These are phyloP conservation scores for Coprinopsis sp. DNA, from an alignment of 768 basidiomycete species.

Conservation along the genomic window DNA sequence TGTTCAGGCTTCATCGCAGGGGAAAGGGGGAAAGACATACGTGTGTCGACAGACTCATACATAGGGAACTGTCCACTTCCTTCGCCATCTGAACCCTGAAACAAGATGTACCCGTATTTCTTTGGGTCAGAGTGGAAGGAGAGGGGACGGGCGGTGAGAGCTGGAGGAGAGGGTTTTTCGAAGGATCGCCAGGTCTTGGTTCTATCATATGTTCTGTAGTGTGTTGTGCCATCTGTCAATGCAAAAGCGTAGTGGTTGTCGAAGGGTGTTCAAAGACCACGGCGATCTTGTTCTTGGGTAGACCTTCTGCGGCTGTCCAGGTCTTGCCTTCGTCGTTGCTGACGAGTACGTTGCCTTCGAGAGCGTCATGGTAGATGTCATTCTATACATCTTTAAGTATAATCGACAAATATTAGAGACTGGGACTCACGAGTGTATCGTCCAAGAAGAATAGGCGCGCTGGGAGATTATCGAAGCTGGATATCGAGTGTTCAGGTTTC, in stretches of 20 bases:
- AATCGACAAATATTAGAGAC: conserved; percentile 5
- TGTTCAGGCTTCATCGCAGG: too few relatives aligned
- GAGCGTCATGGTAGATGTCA: conserved; percentile 79
- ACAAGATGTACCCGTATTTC: conserved; percentile 72
- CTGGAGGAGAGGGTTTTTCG: conserved; percentile 56
- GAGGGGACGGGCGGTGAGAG: conserved; percentile 58
- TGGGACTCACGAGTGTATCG: conserved; percentile 71
- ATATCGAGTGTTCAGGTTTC: conserved; percentile 44
- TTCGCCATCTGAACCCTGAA: too few relatives aligned
- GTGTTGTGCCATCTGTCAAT: conserved; percentile 65
- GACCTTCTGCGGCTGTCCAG: conserved; percentile 46
- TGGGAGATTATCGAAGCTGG: conserved; percentile 67
- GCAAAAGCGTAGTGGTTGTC: conserved; percentile 83
- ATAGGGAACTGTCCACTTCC: too few relatives aligned
- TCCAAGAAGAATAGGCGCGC: conserved; percentile 87
- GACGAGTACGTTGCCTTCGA: conserved; percentile 64
- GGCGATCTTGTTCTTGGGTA: conserved; percentile 52
- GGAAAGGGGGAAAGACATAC: too few relatives aligned
- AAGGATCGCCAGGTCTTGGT: conserved; percentile 88
- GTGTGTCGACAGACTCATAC: too few relatives aligned
- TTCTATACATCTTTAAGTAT: conserved; percentile 22
- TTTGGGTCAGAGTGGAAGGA: conserved; percentile 80
- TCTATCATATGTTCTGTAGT: conserved; percentile 86
- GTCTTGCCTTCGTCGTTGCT: conserved; percentile 85
- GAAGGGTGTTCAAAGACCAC: conserved; percentile 88